A percentile compares a stretch with the other conserved stretches of the same genome.
phyloP scores from a whole-genome alignment of 148 eudicot species.

The Vaccinium vitisidaea region DNA sequence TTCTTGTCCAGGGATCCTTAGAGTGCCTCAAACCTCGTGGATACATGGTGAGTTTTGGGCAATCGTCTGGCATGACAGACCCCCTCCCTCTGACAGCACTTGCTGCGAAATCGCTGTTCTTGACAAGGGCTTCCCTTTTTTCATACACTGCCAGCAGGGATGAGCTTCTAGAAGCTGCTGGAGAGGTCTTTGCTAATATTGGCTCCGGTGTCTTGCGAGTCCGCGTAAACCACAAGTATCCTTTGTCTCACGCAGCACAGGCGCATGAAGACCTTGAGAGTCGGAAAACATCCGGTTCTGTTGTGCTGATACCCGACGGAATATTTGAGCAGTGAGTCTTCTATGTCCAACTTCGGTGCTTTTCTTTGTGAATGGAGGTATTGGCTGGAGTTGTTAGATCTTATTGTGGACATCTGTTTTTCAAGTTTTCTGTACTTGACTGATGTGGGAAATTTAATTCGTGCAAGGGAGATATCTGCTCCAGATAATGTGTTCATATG shows the following conservation, averaged over 20 bases:
- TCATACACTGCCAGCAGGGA: constrained; percentile 58
- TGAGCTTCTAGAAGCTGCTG: constrained; percentile 66
- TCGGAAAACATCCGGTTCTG: constrained; percentile 69
- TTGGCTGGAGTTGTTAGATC: not conserved
- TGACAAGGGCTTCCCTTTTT: constrained; percentile 63
- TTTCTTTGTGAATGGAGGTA: not conserved
- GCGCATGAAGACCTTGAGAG: constrained; percentile 84
- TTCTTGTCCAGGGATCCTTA: constrained; percentile 62
- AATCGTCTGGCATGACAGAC: constrained; percentile 72
- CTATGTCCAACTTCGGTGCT: not conserved
- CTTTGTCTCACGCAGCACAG: constrained; percentile 74
- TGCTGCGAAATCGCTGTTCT: constrained; percentile 60
- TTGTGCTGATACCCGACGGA: constrained; percentile 74
- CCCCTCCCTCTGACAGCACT: constrained; percentile 67
- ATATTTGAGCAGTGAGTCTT: constrained; percentile 13
- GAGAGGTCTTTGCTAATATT: constrained; percentile 65
- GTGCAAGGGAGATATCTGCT: not conserved
- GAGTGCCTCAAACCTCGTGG: constrained; percentile 75
- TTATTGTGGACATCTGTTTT: not conserved
- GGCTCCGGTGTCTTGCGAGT: constrained; percentile 54
- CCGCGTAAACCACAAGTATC: constrained; percentile 72
- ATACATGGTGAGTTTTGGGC: constrained; percentile 70
- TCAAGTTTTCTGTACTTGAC: not conserved
- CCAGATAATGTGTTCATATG: not conserved
- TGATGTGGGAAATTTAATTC: not conserved